Percentiles rank a stretch among this genome's conserved stretches.
phyloP scores from a whole-genome alignment of 371 early-diverging fungal genomes.

The Batrachochytrium dendrobatidis region DNA sequence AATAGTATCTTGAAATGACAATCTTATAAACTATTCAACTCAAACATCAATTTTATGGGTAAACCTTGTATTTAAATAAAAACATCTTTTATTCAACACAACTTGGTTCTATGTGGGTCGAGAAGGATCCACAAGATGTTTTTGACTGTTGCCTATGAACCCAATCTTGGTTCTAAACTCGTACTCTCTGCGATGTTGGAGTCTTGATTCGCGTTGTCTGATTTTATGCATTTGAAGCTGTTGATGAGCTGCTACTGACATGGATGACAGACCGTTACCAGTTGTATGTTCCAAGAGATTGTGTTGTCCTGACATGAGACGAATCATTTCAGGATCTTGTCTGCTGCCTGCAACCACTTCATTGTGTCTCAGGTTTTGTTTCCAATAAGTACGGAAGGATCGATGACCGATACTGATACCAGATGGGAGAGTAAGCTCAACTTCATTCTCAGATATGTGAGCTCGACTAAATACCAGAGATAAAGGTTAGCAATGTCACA shows the following conservation, averaged over 20 bases:
- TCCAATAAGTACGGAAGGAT: constrained; percentile 70
- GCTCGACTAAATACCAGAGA: constrained; percentile 3
- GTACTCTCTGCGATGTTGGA: background rate
- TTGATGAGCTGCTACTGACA: background rate
- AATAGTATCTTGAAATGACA: constrained; percentile 13
- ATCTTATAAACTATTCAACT: too few relatives aligned
- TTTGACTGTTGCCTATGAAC: constrained; percentile 1
- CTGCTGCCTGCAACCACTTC: constrained; percentile 25
- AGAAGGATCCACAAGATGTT: background rate
- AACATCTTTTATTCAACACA: too few relatives aligned
- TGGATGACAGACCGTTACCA: background rate
- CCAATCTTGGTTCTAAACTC: background rate
- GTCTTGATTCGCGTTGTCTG: background rate
- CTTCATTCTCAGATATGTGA: constrained; percentile 59
- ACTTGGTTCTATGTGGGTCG: constrained; percentile 1
- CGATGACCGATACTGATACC: constrained; percentile 83
- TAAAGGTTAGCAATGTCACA: constrained; percentile 2
- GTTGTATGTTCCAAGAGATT: constrained; percentile 28
- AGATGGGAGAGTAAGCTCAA: constrained; percentile 77
- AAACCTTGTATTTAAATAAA: too few relatives aligned
- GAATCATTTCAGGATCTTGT: constrained; percentile 53
- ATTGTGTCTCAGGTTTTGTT: constrained; percentile 60
- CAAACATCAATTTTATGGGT: too few relatives aligned
- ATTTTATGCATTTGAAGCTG: background rate
- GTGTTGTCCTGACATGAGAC: constrained; percentile 51